Evolutionary conservation across 495 filamentous ascomycete species (phyloP).

Genomic region (Aspergillus sparsus): DNA sequence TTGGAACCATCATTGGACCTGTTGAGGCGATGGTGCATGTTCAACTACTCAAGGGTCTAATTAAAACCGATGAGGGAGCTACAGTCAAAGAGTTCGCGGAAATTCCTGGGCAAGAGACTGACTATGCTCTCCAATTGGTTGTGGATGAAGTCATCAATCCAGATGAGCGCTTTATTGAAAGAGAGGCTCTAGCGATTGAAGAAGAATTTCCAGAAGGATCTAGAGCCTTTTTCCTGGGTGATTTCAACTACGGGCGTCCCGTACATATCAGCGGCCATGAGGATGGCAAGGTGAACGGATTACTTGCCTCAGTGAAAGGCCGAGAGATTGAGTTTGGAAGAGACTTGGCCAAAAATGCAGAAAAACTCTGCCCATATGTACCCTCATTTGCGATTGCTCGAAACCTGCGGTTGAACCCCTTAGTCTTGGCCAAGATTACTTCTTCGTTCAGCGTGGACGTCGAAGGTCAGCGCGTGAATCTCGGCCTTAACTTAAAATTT

Average conservation of each 20-base stretch:
- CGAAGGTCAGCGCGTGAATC: constrained; percentile 74
- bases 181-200: constrained; percentile 78
- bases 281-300: constrained; percentile 71
- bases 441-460: constrained; percentile 85
- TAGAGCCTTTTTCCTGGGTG: constrained; percentile 92
- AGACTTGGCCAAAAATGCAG: constrained; percentile 65
- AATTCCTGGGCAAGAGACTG: constrained; percentile 86
- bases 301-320: constrained; percentile 65
- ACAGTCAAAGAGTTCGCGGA: constrained; percentile 90
- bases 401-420: constrained; percentile 75
- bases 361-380: constrained; percentile 69
- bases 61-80: constrained; percentile 87
- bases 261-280: constrained; percentile 77
- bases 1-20: constrained; percentile 82
- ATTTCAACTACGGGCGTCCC: constrained; percentile 89
- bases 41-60: constrained; percentile 86
- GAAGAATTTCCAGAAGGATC: constrained; percentile 86
- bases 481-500: constrained; percentile 96
- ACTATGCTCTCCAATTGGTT: constrained; percentile 86
- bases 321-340: constrained; percentile 81
- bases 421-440: constrained; percentile 93
- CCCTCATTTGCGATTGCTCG: constrained; percentile 86
- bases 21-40: constrained; percentile 91
- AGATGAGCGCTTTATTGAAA: constrained; percentile 90
- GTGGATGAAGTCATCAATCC: constrained; percentile 90